Evolutionary conservation across 2,329 filamentous ascomycete genomes (phyloP), one percentile per base, ranked within the genome.

Genomic region (Cladosporium phlei): DNA sequence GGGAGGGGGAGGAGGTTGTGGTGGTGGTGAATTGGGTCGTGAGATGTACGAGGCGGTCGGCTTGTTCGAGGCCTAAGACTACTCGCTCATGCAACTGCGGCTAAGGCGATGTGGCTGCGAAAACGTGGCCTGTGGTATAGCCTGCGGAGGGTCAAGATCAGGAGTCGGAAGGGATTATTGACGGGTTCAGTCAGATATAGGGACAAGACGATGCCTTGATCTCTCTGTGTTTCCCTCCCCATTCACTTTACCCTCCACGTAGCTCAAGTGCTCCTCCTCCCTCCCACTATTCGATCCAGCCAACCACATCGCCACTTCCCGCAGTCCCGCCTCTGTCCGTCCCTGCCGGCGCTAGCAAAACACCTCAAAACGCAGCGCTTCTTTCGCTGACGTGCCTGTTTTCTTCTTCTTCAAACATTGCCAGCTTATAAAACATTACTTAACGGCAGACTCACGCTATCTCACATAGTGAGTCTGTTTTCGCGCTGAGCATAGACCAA

Each of bases 401-500:
- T 66, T 69, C 61, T 66, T 66, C 52, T 63, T 66, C 60, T 66
- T 66, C 61, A 68, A 50, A 42, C 60, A 62, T 61, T 74, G 77
- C 74, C 76, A 78, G 74, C 77, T 70, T 62, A 65, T 66, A 66
- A 38, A 38, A 78, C 70, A 78, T 79, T 81, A 79, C 71, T 78
- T 62, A 39, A 32, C 29, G 45, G 38, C 45, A 47, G 37, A 19
- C 29, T 20, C 25, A 45, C 42, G 42, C 42, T 45, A 45, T 16
- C 3, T 45, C 25, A 25, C 27, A 33, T 45, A 45, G 42, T 45
- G 29, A 14, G 55, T 46, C 69, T 80, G 79, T 81, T 81, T 80
- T 82, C 78, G 78, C 76, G 77, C 81, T 81, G 79, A 64, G 79
- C 80, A 80, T 69, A 85, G 79, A 85, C 59, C 55, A 70, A 70